Evolutionary conservation across 768 basidiomycete genomes (phyloP).

Genomic region (Paxillus involutus): DNA sequence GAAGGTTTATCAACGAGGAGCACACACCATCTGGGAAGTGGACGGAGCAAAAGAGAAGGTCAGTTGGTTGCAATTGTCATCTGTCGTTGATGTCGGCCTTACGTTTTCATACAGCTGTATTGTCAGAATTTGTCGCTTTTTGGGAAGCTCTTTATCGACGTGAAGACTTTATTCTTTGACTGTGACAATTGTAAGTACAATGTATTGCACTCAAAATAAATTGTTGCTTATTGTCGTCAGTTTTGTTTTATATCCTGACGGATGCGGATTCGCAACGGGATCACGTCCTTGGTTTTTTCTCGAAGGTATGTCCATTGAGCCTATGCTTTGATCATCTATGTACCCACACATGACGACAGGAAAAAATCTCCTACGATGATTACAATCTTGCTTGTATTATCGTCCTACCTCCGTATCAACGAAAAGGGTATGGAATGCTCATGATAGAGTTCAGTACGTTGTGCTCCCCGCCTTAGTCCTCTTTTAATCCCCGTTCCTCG

Average conservation of each 20-base stretch:
- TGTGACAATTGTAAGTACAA: slow-evolving; percentile 71
- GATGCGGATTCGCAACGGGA: slow-evolving; percentile 79
- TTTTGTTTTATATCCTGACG: slow-evolving; percentile 91
- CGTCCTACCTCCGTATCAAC: slow-evolving; percentile 90
- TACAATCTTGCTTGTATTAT: slow-evolving; percentile 98
- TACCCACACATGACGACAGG: slow-evolving; percentile 41
- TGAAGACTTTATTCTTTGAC: slow-evolving; percentile 94
- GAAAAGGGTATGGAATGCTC: slow-evolving; percentile 88
- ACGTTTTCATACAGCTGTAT: slow-evolving; percentile 63
- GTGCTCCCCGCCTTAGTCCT: background rate
- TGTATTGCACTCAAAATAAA: background rate
- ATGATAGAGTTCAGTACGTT: slow-evolving; percentile 97
- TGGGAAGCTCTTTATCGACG: slow-evolving; percentile 98
- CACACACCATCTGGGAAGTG: slow-evolving; percentile 92
- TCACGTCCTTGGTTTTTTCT: slow-evolving; percentile 75
- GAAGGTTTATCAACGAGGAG: slow-evolving; percentile 88
- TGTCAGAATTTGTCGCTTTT: slow-evolving; percentile 96
- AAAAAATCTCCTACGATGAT: slow-evolving; percentile 94
- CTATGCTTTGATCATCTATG: background rate
- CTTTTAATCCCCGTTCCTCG: background rate
- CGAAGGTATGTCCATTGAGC: slow-evolving; percentile 43
- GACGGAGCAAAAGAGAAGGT: slow-evolving; percentile 89
- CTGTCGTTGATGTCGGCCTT: background rate
- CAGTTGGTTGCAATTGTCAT: slow-evolving; percentile 14
- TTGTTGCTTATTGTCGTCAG: slow-evolving; percentile 25